phyloP scores from a whole-genome alignment of 176 grass and related monocot genomes.

The Oryza brachyantha region DNA sequence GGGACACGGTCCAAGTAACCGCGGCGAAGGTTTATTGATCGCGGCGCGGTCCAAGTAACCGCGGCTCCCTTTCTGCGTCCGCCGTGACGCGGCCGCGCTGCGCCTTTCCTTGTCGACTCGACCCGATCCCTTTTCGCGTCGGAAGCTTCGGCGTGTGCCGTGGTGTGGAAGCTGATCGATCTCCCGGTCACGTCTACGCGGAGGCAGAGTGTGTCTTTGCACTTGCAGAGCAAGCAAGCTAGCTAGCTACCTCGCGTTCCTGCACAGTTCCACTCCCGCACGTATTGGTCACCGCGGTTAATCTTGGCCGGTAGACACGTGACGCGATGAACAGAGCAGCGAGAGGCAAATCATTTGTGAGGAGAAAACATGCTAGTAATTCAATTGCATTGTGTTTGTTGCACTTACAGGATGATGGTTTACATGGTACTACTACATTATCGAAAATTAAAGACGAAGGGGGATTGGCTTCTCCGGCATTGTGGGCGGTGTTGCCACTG shows the following conservation, averaged over 20 bases:
- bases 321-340: not conserved
- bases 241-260: not conserved
- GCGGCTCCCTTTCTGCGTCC: not conserved
- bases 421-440: not conserved
- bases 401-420: not conserved
- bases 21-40: not conserved
- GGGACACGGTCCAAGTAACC: too few species aligned
- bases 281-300: not conserved
- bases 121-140: not conserved
- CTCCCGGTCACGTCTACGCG: conserved; percentile 10
- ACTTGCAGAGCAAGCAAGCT: not conserved
- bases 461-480: not conserved
- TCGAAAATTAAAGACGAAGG: not conserved
- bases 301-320: not conserved
- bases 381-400: conserved; percentile 8
- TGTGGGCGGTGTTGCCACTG: not conserved
- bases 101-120: conserved; percentile 31
- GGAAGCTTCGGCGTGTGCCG: conserved; percentile 28
- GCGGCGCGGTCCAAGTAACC: too few species aligned
- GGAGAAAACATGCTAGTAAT: not conserved
- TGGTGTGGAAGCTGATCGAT: conserved; percentile 6
- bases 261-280: not conserved
- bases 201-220: not conserved
- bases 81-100: conserved; percentile 6
- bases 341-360: not conserved